A percentile compares a stretch with the other conserved stretches of the same genome.
phyloP scores from a whole-genome alignment of 2,329 filamentous ascomycete genomes.

The Trichophyton equinum region DNA sequence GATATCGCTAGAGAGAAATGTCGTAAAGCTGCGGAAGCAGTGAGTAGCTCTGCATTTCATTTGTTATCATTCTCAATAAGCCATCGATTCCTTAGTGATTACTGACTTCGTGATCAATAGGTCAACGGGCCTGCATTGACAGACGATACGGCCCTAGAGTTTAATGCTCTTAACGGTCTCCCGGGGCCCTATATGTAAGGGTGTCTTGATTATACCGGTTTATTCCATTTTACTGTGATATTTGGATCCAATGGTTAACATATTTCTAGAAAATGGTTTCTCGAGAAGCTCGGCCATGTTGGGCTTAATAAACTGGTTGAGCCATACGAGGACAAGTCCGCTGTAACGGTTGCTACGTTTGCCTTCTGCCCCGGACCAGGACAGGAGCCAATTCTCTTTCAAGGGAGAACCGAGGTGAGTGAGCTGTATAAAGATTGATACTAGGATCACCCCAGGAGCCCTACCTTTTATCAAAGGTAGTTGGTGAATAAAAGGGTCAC shows the following conservation, averaged over 20 bases:
- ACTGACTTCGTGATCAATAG: constrained; percentile 32
- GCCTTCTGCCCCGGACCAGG: constrained; percentile 80
- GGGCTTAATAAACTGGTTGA: constrained; percentile 83
- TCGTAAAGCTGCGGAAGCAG: constrained; percentile 62
- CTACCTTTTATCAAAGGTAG: background rate
- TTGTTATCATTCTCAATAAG: background rate
- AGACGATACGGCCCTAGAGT: constrained; percentile 91
- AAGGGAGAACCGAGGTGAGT: constrained; percentile 67
- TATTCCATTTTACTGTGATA: background rate
- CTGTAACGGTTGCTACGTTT: constrained; percentile 91
- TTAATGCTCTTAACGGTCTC: constrained; percentile 77
- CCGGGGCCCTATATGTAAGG: constrained; percentile 90
- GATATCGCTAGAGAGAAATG: constrained; percentile 86
- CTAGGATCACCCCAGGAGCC: background rate
- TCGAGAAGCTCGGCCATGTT: constrained; percentile 66
- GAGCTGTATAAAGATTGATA: background rate
- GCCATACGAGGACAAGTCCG: constrained; percentile 80
- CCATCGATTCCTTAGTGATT: background rate
- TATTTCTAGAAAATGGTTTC: constrained; percentile 76
- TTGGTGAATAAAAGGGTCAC: background rate
- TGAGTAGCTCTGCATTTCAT: constrained; percentile 33
- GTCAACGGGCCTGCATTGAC: constrained; percentile 78
- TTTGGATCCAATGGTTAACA: background rate
- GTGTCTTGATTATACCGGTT: constrained; percentile 10
- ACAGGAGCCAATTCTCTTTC: constrained; percentile 73